Conservation (phyloP, 2,329 filamentous ascomycete species). For the Diplocarpon mali region DNA sequence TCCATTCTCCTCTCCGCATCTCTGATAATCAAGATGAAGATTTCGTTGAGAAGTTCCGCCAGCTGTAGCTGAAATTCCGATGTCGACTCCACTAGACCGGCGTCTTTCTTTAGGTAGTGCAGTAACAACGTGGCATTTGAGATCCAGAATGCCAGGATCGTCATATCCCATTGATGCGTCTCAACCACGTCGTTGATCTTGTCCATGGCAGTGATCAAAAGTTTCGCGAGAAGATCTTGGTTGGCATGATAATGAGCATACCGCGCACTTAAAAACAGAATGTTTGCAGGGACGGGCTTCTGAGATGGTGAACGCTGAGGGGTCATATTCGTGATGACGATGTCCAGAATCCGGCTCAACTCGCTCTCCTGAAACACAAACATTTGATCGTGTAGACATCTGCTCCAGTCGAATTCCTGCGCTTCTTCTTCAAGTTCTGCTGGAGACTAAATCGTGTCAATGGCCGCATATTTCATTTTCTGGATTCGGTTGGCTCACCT, state of each 20-base stretch:
- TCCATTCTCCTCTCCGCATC: slow-evolving; percentile 94
- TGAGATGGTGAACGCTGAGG: slow-evolving; percentile 92
- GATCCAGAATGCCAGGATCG: slow-evolving; percentile 96
- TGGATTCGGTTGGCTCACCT: slow-evolving; percentile 42
- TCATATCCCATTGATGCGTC: slow-evolving; percentile 97
- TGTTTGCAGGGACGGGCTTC: slow-evolving; percentile 93
- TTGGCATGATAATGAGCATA: slow-evolving; percentile 97
- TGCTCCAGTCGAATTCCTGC: slow-evolving; percentile 92
- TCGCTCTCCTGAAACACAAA: slow-evolving; percentile 98
- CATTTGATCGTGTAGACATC: slow-evolving; percentile 96
- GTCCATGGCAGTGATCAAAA: slow-evolving; percentile 80
- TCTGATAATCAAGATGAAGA: slow-evolving; percentile 93
- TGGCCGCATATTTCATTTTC: not conserved
- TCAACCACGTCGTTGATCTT: slow-evolving; percentile 98
- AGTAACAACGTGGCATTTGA: slow-evolving; percentile 92
- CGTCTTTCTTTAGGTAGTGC: slow-evolving; percentile 93
- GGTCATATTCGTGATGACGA: slow-evolving; percentile 96
- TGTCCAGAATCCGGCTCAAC: slow-evolving; percentile 81
- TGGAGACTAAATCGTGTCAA: slow-evolving; percentile 38
- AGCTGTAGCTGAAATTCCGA: slow-evolving; percentile 86
- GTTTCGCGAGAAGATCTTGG: slow-evolving; percentile 66
- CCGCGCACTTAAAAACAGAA: slow-evolving; percentile 87
- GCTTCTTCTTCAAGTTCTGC: slow-evolving; percentile 81
- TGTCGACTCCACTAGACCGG: slow-evolving; percentile 68
- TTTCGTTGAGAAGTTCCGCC: slow-evolving; percentile 92